Evolutionary conservation across 495 filamentous ascomycete species (phyloP).

Genomic region (Trichocladium uniseriatum): DNA sequence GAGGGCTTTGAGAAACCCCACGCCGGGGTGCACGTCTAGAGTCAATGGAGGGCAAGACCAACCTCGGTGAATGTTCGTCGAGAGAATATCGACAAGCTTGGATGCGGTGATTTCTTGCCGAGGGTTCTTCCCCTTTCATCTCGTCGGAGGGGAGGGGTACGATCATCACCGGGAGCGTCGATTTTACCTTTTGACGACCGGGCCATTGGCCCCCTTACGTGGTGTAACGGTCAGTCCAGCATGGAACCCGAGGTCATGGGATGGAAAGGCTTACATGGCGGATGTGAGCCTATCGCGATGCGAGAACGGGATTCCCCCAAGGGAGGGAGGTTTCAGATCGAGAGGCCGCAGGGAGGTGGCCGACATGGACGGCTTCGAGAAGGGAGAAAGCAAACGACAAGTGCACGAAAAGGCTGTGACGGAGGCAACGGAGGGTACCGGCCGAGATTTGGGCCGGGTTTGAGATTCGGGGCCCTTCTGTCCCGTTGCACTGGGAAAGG

Average conservation of each 20-base stretch:
- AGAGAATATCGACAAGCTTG: too few relatives aligned
- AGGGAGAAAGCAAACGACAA: not conserved
- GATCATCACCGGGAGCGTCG: not conserved
- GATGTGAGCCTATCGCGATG: not conserved
- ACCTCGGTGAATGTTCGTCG: too few relatives aligned
- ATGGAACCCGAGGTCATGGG: not conserved
- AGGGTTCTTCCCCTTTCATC: too few relatives aligned
- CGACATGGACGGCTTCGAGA: not conserved
- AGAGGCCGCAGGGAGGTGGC: not conserved
- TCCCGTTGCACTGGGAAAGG: not conserved
- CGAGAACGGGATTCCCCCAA: not conserved
- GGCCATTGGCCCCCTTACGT: not conserved
- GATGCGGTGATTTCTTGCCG: too few relatives aligned
- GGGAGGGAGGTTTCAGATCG: not conserved
- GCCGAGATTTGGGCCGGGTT: not conserved
- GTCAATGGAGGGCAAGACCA: too few relatives aligned
- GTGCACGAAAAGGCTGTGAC: not conserved
- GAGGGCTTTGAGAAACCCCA: not conserved
- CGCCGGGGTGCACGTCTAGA: too few relatives aligned
- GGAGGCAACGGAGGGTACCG: not conserved
- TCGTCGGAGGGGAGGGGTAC: too few relatives aligned
- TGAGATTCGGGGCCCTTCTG: conserved; percentile 1
- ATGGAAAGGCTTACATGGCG: not conserved
- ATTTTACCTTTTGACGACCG: not conserved
- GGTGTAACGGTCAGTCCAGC: not conserved